Percentiles rank a stretch among this genome's conserved stretches.
phyloP scores from a whole-genome alignment of 139 green algal species.

The Zygnema cylindricum region DNA sequence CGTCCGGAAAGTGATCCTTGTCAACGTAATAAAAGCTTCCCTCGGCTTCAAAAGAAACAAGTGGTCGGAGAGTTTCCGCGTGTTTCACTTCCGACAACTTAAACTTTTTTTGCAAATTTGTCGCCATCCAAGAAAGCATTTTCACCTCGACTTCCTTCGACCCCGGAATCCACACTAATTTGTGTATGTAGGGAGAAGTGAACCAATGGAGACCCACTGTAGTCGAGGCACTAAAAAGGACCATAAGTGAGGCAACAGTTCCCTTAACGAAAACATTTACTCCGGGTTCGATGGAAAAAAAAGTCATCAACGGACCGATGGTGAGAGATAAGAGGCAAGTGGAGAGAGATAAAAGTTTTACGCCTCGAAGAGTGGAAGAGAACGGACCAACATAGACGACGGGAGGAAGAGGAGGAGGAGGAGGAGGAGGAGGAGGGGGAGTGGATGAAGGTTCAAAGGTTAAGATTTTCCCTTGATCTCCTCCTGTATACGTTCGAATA shows the following conservation, averaged over 20 bases:
- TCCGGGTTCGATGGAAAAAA: neutral
- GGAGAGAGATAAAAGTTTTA: slow-evolving; percentile 27
- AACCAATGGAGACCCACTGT: slow-evolving; percentile 24
- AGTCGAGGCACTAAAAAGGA: slow-evolving; percentile 34
- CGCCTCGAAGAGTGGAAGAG: neutral
- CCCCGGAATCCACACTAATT: neutral
- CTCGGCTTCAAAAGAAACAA: slow-evolving; percentile 18
- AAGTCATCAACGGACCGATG: slow-evolving; percentile 22
- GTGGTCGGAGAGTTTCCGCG: neutral
- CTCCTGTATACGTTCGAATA: neutral
- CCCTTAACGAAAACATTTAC: slow-evolving; percentile 22
- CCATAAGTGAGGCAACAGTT: slow-evolving; percentile 5
- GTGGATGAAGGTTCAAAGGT: too few relatives aligned
- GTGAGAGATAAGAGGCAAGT: slow-evolving; percentile 14
- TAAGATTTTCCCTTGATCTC: neutral
- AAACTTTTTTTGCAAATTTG: neutral
- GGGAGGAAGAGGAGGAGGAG: neutral
- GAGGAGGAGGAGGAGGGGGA: neutral
- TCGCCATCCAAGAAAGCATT: slow-evolving; percentile 35
- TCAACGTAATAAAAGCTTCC: slow-evolving; percentile 16
- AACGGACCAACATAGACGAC: slow-evolving; percentile 21
- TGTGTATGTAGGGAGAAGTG: slow-evolving; percentile 12
- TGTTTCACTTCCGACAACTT: slow-evolving; percentile 9
- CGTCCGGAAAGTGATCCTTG: slow-evolving; percentile 22
- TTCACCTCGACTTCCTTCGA: slow-evolving; percentile 9